These are phyloP conservation scores for Choricystis sp. DNA, from an alignment of 139 green algal species.

Conservation along the genomic window DNA sequence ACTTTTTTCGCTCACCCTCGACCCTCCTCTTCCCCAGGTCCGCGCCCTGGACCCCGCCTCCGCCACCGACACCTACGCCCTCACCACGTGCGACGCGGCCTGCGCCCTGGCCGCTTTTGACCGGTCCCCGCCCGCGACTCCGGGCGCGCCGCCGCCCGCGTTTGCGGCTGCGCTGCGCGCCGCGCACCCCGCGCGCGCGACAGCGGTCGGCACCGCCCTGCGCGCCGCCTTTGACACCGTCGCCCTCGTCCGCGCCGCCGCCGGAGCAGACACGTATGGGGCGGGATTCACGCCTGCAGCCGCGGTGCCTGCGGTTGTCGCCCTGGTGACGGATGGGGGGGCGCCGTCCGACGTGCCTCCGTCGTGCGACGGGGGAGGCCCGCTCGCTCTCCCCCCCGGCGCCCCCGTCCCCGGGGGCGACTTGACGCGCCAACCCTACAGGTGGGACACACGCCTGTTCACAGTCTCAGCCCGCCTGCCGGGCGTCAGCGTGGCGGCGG, in stretches of 20 bases:
- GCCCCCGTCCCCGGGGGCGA: neutral
- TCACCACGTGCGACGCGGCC: neutral
- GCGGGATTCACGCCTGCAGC: neutral
- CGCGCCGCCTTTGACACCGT: neutral
- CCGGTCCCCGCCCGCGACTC: too few species aligned
- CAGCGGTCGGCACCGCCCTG: neutral
- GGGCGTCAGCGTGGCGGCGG: too few species aligned
- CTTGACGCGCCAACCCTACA: neutral
- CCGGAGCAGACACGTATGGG: neutral
- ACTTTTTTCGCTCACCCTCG: too few species aligned
- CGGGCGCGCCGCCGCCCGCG: too few species aligned
- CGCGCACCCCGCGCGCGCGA: neutral
- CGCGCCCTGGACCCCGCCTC: neutral
- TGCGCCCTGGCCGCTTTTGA: neutral
- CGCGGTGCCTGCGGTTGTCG: neutral
- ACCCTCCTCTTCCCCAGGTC: neutral
- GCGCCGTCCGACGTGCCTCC: too few species aligned
- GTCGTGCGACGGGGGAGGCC: neutral
- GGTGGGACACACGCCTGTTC: neutral
- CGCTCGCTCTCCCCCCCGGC: neutral
- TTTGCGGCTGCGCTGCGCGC: neutral
- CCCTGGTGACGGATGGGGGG: neutral
- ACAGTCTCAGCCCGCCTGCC: too few species aligned
- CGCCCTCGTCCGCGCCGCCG: neutral
- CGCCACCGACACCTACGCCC: neutral